Base-by-base conservation (phyloP, 257 asterid species). In the Salvia splendens region DNA sequence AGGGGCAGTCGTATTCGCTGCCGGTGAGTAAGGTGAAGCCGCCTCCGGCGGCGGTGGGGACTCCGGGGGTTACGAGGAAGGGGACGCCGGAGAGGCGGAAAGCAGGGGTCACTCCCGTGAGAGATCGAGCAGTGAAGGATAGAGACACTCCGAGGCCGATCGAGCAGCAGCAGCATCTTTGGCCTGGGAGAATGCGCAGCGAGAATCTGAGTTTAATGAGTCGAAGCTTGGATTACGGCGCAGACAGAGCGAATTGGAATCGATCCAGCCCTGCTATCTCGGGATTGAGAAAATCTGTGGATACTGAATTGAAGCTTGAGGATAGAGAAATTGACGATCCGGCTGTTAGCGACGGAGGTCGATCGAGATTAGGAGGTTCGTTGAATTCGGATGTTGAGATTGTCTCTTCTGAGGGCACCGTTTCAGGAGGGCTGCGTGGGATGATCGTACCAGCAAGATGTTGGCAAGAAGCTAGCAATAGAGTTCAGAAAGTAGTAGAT, bases 161-260 rank as follows among this genome's bases (percentile, higher is more conserved):
- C 77, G 97, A 89, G 69, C 89, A 84, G 65, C 80, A 72, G 35
- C 74, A 78, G 45, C 89, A 77, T 32, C 88, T 86, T n/a, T 92
- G 97, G 98, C 97, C 98, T 9, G 95, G 83, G 42, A 83, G 96
- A 80, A 82, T 80, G 57, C 90, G 92, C 52, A 73, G 80, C 45
- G 78, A 74, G 67, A 78, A 81, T 80, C 75, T 89, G 52, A 81
- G 82, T 74, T 63, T 80, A 7, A 20, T 84, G 63, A 82, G 85
- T 41, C 83, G 83, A 70, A 89, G 95, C 68, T 72, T 92, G 78
- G 97, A 92, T 82, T 84, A 67, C 72, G 86, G 86, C 33, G 57
- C 73, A 10, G 86, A 71, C 59, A 74, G 80, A 73, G 65, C 57
- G 46, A 71, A 77, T 56, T 70, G 77, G 61, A 70, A 49, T 76